Conservation (phyloP, 257 asterid genomes). For the Prunella vulgaris region DNA sequence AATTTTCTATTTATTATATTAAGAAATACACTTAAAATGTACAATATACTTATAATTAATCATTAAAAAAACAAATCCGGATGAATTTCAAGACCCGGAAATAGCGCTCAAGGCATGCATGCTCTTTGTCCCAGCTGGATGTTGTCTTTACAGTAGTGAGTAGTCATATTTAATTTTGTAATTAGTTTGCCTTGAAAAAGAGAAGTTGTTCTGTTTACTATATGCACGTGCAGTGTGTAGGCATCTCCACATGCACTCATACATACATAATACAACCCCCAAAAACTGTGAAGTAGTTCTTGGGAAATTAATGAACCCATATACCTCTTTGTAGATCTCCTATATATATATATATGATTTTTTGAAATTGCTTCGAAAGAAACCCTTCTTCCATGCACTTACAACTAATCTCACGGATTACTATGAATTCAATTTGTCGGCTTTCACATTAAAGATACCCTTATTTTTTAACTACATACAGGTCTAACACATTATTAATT, state of each 20-base stretch:
- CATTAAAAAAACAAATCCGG: too few species aligned
- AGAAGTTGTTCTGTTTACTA: conserved; percentile 6
- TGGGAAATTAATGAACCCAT: conserved; percentile 22
- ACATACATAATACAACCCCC: background rate
- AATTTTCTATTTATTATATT: too few species aligned
- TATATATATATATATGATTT: too few species aligned
- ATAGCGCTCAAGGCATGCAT: conserved; percentile 37
- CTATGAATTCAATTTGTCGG: conserved; percentile 3
- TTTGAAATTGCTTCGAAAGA: conserved; percentile 28
- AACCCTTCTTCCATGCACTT: conserved; percentile 6
- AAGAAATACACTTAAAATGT: too few species aligned
- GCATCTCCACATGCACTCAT: conserved; percentile 1
- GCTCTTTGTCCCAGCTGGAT: conserved; percentile 24
- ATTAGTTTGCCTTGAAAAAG: conserved; percentile 37
- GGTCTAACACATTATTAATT: too few species aligned
- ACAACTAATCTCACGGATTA: conserved; percentile 20
- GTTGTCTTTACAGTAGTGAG: background rate
- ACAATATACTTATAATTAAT: too few species aligned
- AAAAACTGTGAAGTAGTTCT: background rate
- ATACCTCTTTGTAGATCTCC: conserved; percentile 27
- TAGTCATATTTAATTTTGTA: too few species aligned
- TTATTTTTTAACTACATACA: background rate
- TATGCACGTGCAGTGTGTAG: conserved; percentile 46
- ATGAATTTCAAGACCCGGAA: conserved; percentile 19
- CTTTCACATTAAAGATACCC: background rate